These are phyloP conservation scores for Pseudogymnoascus destructans DNA, from an alignment of 2,329 filamentous ascomycete species.

Conservation along the genomic window DNA sequence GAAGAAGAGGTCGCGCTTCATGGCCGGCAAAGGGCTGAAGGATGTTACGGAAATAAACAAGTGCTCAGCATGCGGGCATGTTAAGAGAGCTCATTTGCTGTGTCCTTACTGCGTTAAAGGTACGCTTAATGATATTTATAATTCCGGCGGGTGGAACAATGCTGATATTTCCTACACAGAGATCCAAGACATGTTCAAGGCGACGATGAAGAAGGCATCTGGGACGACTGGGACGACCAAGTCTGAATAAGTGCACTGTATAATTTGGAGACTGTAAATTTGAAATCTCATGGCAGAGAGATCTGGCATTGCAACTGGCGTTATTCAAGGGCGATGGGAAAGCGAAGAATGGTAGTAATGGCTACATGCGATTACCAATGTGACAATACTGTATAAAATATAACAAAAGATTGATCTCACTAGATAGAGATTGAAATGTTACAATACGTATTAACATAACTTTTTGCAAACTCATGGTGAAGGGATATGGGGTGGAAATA, in stretches of 20 bases:
- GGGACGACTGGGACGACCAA: conserved; percentile 6
- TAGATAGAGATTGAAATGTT: conserved; percentile 4
- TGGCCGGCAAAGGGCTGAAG: conserved; percentile 90
- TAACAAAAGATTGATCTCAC: not conserved
- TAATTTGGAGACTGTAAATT: conserved; percentile 8
- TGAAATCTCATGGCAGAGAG: not conserved
- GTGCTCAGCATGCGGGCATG: conserved; percentile 76
- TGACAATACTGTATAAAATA: conserved; percentile 7
- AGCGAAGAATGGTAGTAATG: conserved; percentile 1
- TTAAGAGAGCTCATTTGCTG: conserved; percentile 78
- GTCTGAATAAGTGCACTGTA: conserved; percentile 5
- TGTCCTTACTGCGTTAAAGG: conserved; percentile 79
- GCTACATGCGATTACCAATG: not conserved
- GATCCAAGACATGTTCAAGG: conserved; percentile 22
- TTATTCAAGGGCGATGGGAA: conserved; percentile 9
- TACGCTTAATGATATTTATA: conserved; percentile 33
- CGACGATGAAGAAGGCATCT: conserved; percentile 11
- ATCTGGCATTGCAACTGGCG: conserved; percentile 9
- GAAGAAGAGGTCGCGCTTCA: conserved; percentile 84
- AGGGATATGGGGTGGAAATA: not conserved
- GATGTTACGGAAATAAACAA: conserved; percentile 78
- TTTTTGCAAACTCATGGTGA: not conserved
- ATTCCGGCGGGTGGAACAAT: not conserved
- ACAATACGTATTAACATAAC: not conserved
- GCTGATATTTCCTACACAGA: conserved; percentile 19